These are phyloP conservation scores for Tuber magnatum DNA, from an alignment of 495 filamentous ascomycete genomes.

Conservation along the genomic window DNA sequence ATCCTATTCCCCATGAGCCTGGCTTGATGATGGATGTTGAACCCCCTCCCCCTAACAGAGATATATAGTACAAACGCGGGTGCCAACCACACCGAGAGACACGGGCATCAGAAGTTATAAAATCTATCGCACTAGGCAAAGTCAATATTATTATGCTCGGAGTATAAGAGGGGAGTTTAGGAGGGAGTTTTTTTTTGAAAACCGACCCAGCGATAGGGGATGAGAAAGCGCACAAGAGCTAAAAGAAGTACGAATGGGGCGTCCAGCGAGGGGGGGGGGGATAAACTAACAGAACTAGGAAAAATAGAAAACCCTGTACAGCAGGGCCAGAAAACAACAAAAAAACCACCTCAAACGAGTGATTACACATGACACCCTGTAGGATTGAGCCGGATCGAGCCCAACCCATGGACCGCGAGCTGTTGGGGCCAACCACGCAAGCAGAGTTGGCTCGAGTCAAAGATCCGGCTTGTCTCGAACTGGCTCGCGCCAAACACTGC, in stretches of 20 bases:
- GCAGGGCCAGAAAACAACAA: not conserved
- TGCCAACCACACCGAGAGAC: not conserved
- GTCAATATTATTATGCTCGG: not conserved
- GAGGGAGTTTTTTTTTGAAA: not conserved
- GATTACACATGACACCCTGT: not conserved
- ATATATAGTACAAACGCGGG: not conserved
- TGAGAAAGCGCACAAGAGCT: not conserved
- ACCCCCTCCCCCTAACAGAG: not conserved
- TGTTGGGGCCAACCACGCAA: not conserved
- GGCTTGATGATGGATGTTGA: not conserved
- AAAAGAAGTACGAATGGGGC: not conserved
- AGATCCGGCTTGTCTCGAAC: not conserved
- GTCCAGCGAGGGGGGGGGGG: not conserved
- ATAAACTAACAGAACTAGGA: not conserved
- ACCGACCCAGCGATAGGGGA: not conserved
- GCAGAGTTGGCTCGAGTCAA: not conserved
- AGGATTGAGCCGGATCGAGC: not conserved
- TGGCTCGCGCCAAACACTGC: not conserved
- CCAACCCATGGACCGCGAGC: not conserved
- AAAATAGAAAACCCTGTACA: not conserved
- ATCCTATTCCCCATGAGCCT: not conserved
- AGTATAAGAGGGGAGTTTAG: not conserved
- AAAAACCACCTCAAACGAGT: not conserved
- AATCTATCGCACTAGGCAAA: not conserved
- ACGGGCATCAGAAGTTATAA: not conserved